These are phyloP conservation scores for Pelargonium fulgidum DNA, from an alignment of 441 rosid genomes.

Conservation along the genomic window DNA sequence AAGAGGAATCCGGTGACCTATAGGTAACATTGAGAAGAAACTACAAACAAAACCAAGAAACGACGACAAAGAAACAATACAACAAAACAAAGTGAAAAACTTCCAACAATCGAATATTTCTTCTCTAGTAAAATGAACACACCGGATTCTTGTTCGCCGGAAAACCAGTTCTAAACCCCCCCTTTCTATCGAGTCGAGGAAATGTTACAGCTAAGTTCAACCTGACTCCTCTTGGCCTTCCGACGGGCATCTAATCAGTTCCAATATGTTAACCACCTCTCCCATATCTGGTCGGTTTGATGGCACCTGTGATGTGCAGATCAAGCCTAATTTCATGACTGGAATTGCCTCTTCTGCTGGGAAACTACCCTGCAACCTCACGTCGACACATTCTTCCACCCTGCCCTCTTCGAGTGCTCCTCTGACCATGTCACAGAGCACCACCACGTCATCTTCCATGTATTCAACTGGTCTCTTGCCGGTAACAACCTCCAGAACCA, in stretches of 20 bases:
- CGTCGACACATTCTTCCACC: conserved; percentile 74
- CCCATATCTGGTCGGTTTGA: conserved; percentile 96
- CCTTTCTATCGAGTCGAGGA: no score
- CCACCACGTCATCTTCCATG: conserved; percentile 95
- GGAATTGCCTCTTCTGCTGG: conserved; percentile 80
- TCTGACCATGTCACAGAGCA: conserved; percentile 84
- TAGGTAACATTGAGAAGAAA: conserved; percentile 33
- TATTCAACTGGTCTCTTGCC: conserved; percentile 93
- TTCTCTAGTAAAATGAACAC: conserved; percentile 33
- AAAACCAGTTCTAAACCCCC: conserved; percentile 19
- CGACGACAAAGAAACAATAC: conserved; percentile 25
- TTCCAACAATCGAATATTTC: conserved; percentile 28
- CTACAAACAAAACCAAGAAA: conserved; percentile 29
- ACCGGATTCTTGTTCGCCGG: conserved; percentile 90
- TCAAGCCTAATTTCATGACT: conserved; percentile 80
- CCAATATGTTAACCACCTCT: conserved; percentile 86
- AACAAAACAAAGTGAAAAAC: conserved; percentile 21
- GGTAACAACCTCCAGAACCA: conserved; percentile 61
- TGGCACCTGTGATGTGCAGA: conserved; percentile 90
- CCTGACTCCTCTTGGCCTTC: conserved; percentile 68
- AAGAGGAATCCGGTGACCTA: conserved; percentile 63
- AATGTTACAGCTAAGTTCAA: conserved; percentile 26
- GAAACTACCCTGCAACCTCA: conserved; percentile 55
- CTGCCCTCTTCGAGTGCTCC: conserved; percentile 79
- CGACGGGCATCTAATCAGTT: conserved; percentile 81